phyloP scores from a whole-genome alignment of 768 basidiomycete genomes.

The Ramaria sp. region DNA sequence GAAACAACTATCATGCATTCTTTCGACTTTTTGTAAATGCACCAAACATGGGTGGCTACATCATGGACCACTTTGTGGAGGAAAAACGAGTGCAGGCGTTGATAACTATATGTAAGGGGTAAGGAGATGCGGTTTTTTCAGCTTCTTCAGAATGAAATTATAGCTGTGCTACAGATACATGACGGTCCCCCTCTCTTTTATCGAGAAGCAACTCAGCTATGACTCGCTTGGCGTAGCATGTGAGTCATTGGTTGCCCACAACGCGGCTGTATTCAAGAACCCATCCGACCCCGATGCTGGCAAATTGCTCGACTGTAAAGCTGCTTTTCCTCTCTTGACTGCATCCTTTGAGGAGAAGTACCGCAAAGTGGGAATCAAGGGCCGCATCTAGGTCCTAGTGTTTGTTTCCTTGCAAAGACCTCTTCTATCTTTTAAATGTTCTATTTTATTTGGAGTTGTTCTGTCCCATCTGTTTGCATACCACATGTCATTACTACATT shows the following conservation, averaged over 20 bases:
- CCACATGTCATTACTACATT: neutral
- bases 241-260: constrained; percentile 61
- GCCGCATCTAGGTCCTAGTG: constrained; percentile 56
- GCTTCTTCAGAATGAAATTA: neutral
- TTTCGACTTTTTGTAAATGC: constrained; percentile 77
- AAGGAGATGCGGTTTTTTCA: constrained; percentile 22
- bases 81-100: constrained; percentile 82
- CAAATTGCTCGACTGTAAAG: constrained; percentile 64
- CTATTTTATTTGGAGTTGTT: constrained; percentile 8
- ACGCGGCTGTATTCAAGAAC: constrained; percentile 55
- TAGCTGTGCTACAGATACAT: constrained; percentile 50
- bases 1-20: constrained; percentile 89
- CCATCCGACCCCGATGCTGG: constrained; percentile 49
- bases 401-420: constrained; percentile 6
- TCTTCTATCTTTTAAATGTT: constrained; percentile 14
- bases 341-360: constrained; percentile 72
- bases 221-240: constrained; percentile 51
- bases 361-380: constrained; percentile 81
- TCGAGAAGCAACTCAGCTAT: constrained; percentile 78
- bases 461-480: neutral
- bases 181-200: constrained; percentile 63
- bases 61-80: constrained; percentile 97
- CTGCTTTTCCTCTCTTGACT: constrained; percentile 41
- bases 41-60: constrained; percentile 96
- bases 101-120: constrained; percentile 91